phyloP scores from a whole-genome alignment of 768 basidiomycete species.

The Termitomyces sp. region DNA sequence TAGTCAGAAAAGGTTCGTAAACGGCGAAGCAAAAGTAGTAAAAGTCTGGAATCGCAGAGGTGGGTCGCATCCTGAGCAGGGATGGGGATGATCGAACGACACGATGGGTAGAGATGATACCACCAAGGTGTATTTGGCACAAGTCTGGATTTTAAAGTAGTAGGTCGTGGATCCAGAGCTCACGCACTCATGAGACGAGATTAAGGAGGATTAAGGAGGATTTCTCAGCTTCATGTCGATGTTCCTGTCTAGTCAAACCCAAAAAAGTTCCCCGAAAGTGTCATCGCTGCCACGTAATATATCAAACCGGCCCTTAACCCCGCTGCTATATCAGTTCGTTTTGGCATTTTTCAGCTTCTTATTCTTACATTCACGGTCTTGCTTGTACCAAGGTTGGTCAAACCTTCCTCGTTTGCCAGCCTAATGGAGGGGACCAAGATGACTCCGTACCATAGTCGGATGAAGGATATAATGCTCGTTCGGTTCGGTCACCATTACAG shows the following conservation, averaged over 20 bases:
- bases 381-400: constrained; percentile 68
- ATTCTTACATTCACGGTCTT: constrained; percentile 35
- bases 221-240: constrained; percentile 17
- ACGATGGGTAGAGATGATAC: constrained; percentile 8
- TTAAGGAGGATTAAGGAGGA: constrained; percentile 13
- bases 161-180: constrained; percentile 4
- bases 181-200: constrained; percentile 12
- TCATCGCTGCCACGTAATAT: constrained; percentile 14
- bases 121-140: constrained; percentile 4
- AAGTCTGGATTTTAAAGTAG: not conserved
- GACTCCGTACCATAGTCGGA: constrained; percentile 26
- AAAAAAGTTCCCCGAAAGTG: constrained; percentile 5
- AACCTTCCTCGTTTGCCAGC: constrained; percentile 44
- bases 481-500: constrained; percentile 19
- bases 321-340: constrained; percentile 22
- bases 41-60: constrained; percentile 65
- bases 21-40: constrained; percentile 74
- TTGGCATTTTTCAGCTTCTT: constrained; percentile 11
- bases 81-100: not conserved
- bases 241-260: constrained; percentile 12
- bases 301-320: constrained; percentile 32
- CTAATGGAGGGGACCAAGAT: constrained; percentile 83
- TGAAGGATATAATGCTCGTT: constrained; percentile 73
- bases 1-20: constrained; percentile 69
- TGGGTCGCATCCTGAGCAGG: constrained; percentile 32